Conservation (phyloP, 2,329 filamentous ascomycete species). For the Fonsecaea nubica region DNA sequence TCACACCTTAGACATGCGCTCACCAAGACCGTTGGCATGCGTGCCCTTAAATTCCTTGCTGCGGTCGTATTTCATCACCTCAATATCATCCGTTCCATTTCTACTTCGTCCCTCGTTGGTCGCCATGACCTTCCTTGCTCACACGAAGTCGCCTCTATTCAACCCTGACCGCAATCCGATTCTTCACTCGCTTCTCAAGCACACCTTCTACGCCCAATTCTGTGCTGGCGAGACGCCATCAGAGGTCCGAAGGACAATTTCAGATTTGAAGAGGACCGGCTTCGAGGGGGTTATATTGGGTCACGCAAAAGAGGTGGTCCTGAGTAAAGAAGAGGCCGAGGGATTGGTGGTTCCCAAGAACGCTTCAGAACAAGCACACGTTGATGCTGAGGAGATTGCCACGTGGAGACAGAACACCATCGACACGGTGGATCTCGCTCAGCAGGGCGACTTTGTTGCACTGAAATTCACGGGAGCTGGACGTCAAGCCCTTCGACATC, state of each 20-base stretch:
- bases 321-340: conserved; percentile 53
- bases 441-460: conserved; percentile 66
- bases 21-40: conserved; percentile 34
- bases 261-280: conserved; percentile 72
- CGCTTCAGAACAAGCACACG: conserved; percentile 24
- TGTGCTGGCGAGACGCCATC: conserved; percentile 77
- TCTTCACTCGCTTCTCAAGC: conserved; percentile 73
- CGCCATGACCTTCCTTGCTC: conserved; percentile 71
- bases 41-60: conserved; percentile 37
- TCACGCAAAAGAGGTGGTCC: conserved; percentile 81
- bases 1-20: conserved; percentile 17
- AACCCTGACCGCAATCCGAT: conserved; percentile 78
- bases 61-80: conserved; percentile 40
- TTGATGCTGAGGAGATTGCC: conserved; percentile 45
- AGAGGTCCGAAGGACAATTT: conserved; percentile 72
- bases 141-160: conserved; percentile 70
- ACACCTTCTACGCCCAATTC: conserved; percentile 89
- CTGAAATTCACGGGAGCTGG: conserved; percentile 85
- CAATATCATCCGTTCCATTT: conserved; percentile 45
- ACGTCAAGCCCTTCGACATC: conserved; percentile 69
- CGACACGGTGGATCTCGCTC: conserved; percentile 65
- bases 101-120: conserved; percentile 74
- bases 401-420: conserved; percentile 77
- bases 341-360: conserved; percentile 26
- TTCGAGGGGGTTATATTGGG: conserved; percentile 84